Percentiles rank a stretch among this genome's conserved stretches.
phyloP scores from a whole-genome alignment of 2,329 filamentous ascomycete species.

The Huntiella bhutanensis region DNA sequence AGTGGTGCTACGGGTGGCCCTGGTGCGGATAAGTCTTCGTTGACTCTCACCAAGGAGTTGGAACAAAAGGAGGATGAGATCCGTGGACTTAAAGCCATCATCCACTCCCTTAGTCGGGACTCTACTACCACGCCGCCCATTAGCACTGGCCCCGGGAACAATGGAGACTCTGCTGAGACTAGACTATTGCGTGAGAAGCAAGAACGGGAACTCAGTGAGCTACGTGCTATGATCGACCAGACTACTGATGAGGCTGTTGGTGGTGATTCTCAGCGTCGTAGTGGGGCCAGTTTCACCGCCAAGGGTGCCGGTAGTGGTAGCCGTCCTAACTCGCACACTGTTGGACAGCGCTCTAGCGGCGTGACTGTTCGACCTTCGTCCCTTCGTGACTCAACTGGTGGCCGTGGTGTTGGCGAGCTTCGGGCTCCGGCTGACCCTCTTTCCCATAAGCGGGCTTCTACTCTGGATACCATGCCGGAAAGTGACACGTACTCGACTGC shows the following conservation, averaged over 20 bases:
- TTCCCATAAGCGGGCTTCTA: constrained; percentile 31
- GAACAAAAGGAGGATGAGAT: constrained; percentile 97
- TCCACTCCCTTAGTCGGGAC: constrained; percentile 79
- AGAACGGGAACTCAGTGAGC: constrained; percentile 62
- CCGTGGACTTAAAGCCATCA: constrained; percentile 88
- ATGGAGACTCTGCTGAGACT: constrained; percentile 34
- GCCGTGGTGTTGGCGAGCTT: constrained; percentile 30
- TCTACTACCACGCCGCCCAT: constrained; percentile 21
- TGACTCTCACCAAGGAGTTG: constrained; percentile 45
- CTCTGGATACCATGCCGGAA: constrained; percentile 50
- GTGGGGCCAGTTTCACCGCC: constrained; percentile 16
- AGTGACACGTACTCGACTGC: constrained; percentile 50
- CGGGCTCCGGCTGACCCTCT: constrained; percentile 26
- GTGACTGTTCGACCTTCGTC: constrained; percentile 33
- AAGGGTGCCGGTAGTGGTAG: constrained; percentile 8
- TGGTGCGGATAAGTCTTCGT: constrained; percentile 7
- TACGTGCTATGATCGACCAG: constrained; percentile 59
- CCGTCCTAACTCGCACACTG: constrained; percentile 15
- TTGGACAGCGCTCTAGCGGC: constrained; percentile 31
- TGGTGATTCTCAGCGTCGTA: constrained; percentile 44
- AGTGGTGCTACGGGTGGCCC: not conserved
- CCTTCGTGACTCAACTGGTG: constrained; percentile 44
- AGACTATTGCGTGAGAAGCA: constrained; percentile 47
- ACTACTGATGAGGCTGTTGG: constrained; percentile 60
- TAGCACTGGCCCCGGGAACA: constrained; percentile 19